Evolutionary conservation across 2,329 filamentous ascomycete species (phyloP).

Genomic region (Colletotrichum sp.): DNA sequence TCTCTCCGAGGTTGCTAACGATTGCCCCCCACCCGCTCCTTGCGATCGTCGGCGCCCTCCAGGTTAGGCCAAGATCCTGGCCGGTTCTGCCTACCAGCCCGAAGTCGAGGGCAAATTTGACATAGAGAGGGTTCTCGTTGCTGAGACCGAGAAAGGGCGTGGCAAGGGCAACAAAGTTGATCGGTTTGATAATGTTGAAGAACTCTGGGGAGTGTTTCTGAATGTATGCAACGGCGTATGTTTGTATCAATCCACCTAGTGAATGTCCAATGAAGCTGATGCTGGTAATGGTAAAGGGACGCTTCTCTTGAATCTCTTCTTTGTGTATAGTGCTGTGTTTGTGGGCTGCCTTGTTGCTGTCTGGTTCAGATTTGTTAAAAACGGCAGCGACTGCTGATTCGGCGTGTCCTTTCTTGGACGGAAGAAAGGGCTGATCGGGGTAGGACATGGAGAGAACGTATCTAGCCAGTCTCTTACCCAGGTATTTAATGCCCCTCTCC

Average conservation of each 20-base stretch:
- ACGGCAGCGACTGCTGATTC: slow-evolving; percentile 35
- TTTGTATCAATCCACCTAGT: slow-evolving; percentile 87
- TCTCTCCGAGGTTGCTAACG: slow-evolving; percentile 80
- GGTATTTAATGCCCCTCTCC: slow-evolving; percentile 94
- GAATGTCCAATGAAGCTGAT: slow-evolving; percentile 96
- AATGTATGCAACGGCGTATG: slow-evolving; percentile 94
- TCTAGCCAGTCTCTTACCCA: slow-evolving; percentile 92
- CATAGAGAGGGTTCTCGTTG: slow-evolving; percentile 96
- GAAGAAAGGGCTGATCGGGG: slow-evolving; percentile 88
- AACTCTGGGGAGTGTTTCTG: slow-evolving; percentile 94
- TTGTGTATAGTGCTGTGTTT: slow-evolving; percentile 65
- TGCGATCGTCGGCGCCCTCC: slow-evolving; percentile 86
- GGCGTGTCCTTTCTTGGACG: slow-evolving; percentile 58
- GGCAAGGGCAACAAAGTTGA: slow-evolving; percentile 90
- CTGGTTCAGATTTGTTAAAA: slow-evolving; percentile 46
- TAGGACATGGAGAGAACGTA: slow-evolving; percentile 91
- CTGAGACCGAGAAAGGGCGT: slow-evolving; percentile 90
- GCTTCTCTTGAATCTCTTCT: slow-evolving; percentile 37
- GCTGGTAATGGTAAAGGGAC: slow-evolving; percentile 84
- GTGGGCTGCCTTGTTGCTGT: slow-evolving; percentile 50
- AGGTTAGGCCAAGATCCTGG: slow-evolving; percentile 92
- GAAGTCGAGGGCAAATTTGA: slow-evolving; percentile 96
- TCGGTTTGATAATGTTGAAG: slow-evolving; percentile 82
- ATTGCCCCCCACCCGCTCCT: slow-evolving; percentile 88
- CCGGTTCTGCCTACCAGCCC: slow-evolving; percentile 95